phyloP scores from a whole-genome alignment of 495 filamentous ascomycete genomes.

The Sporormia fimetaria region DNA sequence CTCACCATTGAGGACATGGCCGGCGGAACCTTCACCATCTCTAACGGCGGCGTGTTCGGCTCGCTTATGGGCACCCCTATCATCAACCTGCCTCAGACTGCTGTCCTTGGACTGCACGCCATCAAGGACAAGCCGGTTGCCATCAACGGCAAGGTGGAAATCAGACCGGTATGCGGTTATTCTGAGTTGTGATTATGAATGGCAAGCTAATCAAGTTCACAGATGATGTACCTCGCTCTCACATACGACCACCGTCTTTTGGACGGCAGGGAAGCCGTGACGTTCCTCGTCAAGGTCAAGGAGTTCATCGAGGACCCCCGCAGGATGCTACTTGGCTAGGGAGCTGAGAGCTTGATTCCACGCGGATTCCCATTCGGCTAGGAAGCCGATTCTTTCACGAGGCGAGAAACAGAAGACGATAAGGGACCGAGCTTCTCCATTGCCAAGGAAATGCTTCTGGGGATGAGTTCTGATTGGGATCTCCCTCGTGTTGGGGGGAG shows the following conservation, averaged over 20 bases:
- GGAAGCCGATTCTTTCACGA: too few species aligned
- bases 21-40: conserved; percentile 96
- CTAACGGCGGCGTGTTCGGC: conserved; percentile 73
- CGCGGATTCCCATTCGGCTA: too few species aligned
- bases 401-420: too few species aligned
- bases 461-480: too few species aligned
- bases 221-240: conserved; percentile 98
- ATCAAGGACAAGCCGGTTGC: conserved; percentile 91
- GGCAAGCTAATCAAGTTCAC: conserved; percentile 60
- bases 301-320: conserved; percentile 96
- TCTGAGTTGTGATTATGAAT: background rate
- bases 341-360: too few species aligned
- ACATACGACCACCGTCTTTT: conserved; percentile 95
- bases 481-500: too few species aligned
- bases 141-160: conserved; percentile 83
- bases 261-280: conserved; percentile 91
- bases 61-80: conserved; percentile 97
- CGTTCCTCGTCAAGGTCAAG: conserved; percentile 95
- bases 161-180: conserved; percentile 55
- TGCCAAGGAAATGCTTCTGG: too few species aligned
- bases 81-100: conserved; percentile 95
- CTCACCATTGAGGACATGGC: conserved; percentile 99
- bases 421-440: too few species aligned
- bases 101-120: conserved; percentile 91
- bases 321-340: conserved; percentile 60